A percentile compares a stretch with the other conserved stretches of the same genome.
These are phyloP conservation scores for Schizochytrium sp. DNA, from an alignment of 108 stramenopile species.

Conservation along the genomic window DNA sequence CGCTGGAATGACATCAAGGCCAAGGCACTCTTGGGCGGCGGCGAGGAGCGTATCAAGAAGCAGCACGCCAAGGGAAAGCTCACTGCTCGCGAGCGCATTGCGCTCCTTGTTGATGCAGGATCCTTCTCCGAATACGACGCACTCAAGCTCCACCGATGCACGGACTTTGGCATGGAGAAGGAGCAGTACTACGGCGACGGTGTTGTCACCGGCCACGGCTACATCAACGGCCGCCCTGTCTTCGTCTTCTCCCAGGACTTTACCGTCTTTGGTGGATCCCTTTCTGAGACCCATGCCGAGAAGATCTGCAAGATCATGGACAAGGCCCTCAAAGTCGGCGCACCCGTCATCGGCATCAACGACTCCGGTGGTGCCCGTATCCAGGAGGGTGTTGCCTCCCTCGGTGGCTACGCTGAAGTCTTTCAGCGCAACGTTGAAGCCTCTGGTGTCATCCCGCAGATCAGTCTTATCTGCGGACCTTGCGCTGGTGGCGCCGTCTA, in stretches of 20 bases:
- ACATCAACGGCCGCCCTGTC: conserved; percentile 82
- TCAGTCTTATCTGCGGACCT: conserved; percentile 94
- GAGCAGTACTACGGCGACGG: conserved; percentile 92
- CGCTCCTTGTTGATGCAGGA: conserved; percentile 87
- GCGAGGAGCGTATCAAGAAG: conserved; percentile 81
- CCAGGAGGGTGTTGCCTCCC: conserved; percentile 97
- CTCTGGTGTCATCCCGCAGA: conserved; percentile 92
- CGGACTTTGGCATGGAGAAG: conserved; percentile 94
- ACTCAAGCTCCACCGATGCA: conserved; percentile 94
- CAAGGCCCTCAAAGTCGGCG: conserved; percentile 90
- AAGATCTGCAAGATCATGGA: conserved; percentile 99
- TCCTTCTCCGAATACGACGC: conserved; percentile 93
- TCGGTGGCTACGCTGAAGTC: conserved; percentile 97
- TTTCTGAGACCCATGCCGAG: conserved; percentile 95
- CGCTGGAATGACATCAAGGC: conserved; percentile 25
- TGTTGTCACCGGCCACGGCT: conserved; percentile 82
- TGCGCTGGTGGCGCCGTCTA: conserved; percentile 95
- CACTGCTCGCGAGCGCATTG: conserved; percentile 95
- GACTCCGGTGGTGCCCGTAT: conserved; percentile 99
- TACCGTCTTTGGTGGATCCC: conserved; percentile 95
- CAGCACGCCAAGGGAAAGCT: conserved; percentile 93
- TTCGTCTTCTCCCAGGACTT: conserved; percentile 97
- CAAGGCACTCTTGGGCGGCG: conserved; percentile 81
- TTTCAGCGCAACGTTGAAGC: conserved; percentile 98
- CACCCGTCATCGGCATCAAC: conserved; percentile 97